Base-by-base conservation (phyloP, 2,329 filamentous ascomycete species). In the Fusarium compactum region DNA sequence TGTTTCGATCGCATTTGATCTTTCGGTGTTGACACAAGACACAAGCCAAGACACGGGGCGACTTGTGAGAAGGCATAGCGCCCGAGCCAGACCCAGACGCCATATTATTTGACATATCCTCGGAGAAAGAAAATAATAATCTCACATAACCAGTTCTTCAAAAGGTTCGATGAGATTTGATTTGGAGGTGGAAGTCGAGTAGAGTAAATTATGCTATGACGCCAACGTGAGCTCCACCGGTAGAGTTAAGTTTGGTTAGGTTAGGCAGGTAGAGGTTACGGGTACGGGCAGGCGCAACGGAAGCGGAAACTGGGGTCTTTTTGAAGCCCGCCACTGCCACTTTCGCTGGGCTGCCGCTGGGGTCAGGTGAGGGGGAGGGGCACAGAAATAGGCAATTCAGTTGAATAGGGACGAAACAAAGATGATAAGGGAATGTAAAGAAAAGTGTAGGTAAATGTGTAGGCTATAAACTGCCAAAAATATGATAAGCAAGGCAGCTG, bases 11-110 rank as follows among this genome's bases (percentile, higher is more conserved):
- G 78, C 87, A 90, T 76, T 88, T 89, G 78, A 89, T 89, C 79
- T 90, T 89, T 73, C 87, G 84, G 74, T 87, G 85, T 75, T 89
- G 87, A 74, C 87, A 89, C 40, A 89, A 80, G 22, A 87, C 85
- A 70, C 87, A 88, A 22, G 85, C 85, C 61, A 87, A 78, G 48
- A 87, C 82, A 70, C 85, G 80, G 16, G 80, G 78, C 15, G 81
- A 78, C 75, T 84, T 86, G 58, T 78, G 77, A 52, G 76, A 70
- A 34, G 11, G 43, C 29, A 48, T 30, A 46, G 60, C 70, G 32
- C 70, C 63, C 44, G 48, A 68, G 30, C 70, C 72, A 45, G 75
- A 69, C 34, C 70, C 72, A 45, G 75, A 69, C 34, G 75, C 66
- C 18, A 74, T 71, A 55, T 78, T 67, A 32, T 73, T 74, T 65